Conservation (phyloP, 2,329 filamentous ascomycete species). For the Xylariaceae sp. region DNA sequence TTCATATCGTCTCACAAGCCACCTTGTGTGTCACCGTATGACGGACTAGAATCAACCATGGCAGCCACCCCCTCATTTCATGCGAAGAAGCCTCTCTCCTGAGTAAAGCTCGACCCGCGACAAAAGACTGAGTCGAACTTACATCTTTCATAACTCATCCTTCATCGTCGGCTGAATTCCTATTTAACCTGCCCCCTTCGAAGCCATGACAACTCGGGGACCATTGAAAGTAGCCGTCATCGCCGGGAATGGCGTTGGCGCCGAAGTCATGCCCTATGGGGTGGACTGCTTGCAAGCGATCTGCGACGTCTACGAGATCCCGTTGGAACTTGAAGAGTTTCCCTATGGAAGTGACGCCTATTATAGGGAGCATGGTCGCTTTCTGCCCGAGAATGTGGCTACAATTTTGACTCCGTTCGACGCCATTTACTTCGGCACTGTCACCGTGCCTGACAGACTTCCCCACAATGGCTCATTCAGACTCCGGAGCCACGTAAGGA, state of each 20-base stretch:
- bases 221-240: constrained; percentile 52
- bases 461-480: constrained; percentile 55
- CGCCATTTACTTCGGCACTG: constrained; percentile 64
- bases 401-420: constrained; percentile 54
- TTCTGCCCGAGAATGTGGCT: constrained; percentile 42
- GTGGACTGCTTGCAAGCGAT: constrained; percentile 54
- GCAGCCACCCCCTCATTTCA: not conserved
- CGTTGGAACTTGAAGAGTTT: constrained; percentile 56
- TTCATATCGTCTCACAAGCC: too few species aligned
- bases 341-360: constrained; percentile 63
- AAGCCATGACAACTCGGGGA: not conserved
- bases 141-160: too few species aligned
- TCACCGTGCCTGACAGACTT: constrained; percentile 50
- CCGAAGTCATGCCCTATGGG: constrained; percentile 60
- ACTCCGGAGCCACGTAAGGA: constrained; percentile 63
- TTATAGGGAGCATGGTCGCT: constrained; percentile 41
- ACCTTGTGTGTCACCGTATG: too few species aligned
- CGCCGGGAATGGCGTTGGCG: constrained; percentile 64
- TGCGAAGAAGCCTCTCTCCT: not conserved
- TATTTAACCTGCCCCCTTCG: too few species aligned
- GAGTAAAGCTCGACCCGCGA: not conserved
- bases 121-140: too few species aligned
- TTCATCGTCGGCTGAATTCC: too few species aligned
- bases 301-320: constrained; percentile 43
- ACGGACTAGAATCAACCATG: not conserved